phyloP scores from a whole-genome alignment of 2,329 filamentous ascomycete genomes.

The Exutisphaerella laricina region DNA sequence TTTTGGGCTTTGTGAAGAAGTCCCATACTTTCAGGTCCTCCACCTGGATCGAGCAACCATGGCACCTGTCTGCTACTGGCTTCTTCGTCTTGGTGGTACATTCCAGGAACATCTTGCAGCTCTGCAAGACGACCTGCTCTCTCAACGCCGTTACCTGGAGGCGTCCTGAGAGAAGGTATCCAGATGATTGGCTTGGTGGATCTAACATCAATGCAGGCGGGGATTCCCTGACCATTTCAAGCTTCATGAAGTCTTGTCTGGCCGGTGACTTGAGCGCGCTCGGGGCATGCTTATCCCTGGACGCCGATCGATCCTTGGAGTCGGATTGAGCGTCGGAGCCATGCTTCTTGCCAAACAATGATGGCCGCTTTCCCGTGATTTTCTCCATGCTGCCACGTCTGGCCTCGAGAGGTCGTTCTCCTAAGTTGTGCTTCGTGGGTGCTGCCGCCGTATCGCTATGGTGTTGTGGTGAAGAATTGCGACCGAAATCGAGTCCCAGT shows the following conservation, averaged over 20 bases:
- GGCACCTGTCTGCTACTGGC: slow-evolving; percentile 73
- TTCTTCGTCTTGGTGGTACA: slow-evolving; percentile 71
- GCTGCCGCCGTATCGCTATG: slow-evolving; percentile 9
- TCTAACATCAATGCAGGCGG: slow-evolving; percentile 83
- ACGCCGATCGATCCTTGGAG: slow-evolving; percentile 26
- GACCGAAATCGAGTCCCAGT: slow-evolving; percentile 30
- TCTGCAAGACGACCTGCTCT: slow-evolving; percentile 58
- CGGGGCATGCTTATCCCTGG: slow-evolving; percentile 26
- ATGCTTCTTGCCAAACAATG: slow-evolving; percentile 18
- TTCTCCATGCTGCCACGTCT: slow-evolving; percentile 32
- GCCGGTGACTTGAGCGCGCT: slow-evolving; percentile 17
- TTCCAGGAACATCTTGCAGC: slow-evolving; percentile 66
- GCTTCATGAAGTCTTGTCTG: slow-evolving; percentile 41
- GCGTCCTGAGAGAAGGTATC: slow-evolving; percentile 79
- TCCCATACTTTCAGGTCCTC: slow-evolving; percentile 75
- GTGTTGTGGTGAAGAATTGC: slow-evolving; percentile 13
- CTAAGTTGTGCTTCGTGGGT: slow-evolving; percentile 14
- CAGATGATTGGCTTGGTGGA: slow-evolving; percentile 65
- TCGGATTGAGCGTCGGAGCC: slow-evolving; percentile 16
- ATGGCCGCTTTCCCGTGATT: slow-evolving; percentile 32
- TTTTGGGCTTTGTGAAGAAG: slow-evolving; percentile 55
- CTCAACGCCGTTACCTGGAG: slow-evolving; percentile 69
- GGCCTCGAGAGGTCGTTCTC: background rate
- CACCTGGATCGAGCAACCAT: slow-evolving; percentile 64
- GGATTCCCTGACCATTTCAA: slow-evolving; percentile 69